These are phyloP conservation scores for Pythium coloratum DNA, from an alignment of 352 stramenopile species.

Conservation along the genomic window DNA sequence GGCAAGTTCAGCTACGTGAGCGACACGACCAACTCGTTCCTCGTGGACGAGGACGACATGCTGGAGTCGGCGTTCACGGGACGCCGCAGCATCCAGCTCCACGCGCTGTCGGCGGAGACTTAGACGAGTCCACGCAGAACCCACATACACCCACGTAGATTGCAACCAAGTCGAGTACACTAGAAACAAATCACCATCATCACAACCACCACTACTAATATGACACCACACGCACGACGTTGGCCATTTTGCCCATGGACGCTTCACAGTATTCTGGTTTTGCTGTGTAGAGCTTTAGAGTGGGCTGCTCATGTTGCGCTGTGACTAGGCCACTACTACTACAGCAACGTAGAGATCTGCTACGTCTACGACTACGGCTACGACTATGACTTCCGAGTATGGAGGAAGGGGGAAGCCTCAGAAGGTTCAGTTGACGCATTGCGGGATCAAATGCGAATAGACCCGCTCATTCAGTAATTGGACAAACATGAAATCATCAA, in stretches of 20 bases:
- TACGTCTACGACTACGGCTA: neutral
- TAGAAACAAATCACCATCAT: slow-evolving; percentile 8
- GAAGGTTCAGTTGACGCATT: slow-evolving; percentile 27
- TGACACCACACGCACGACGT: slow-evolving; percentile 7
- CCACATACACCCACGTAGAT: neutral
- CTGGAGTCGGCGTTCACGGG: slow-evolving; percentile 83
- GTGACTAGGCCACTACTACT: neutral
- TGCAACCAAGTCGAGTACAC: slow-evolving; percentile 10
- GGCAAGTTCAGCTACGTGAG: slow-evolving; percentile 90
- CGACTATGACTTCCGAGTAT: neutral
- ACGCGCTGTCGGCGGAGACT: slow-evolving; percentile 75
- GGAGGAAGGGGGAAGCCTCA: slow-evolving; percentile 16
- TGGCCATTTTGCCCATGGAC: slow-evolving; percentile 1
- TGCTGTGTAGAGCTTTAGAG: neutral
- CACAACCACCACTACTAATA: slow-evolving; percentile 14
- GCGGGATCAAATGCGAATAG: slow-evolving; percentile 18
- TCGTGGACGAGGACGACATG: slow-evolving; percentile 90
- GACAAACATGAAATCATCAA: slow-evolving; percentile 28
- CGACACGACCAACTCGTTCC: slow-evolving; percentile 86
- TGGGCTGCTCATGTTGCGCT: neutral
- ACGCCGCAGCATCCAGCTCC: slow-evolving; percentile 76
- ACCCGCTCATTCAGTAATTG: slow-evolving; percentile 32
- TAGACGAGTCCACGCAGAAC: slow-evolving; percentile 13
- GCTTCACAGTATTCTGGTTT: neutral
- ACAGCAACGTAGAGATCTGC: too few relatives aligned